Conservation (phyloP, 805 yeast genomes). For the Millerago galiae region DNA sequence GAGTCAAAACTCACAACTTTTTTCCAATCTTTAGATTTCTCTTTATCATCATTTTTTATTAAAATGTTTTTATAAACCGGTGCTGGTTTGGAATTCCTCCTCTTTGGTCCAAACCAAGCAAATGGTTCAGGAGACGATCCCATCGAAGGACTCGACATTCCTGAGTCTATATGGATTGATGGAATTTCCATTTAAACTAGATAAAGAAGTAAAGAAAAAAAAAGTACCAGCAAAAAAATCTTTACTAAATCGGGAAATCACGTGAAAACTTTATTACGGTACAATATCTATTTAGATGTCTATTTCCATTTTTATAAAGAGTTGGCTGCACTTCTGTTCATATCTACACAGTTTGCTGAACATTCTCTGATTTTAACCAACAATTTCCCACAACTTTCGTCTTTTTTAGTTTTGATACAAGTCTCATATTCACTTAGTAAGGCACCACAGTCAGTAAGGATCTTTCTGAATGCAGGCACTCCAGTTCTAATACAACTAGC, state of each 20-base stretch:
- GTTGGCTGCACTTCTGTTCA: conserved; percentile 18
- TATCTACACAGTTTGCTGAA: conserved; percentile 37
- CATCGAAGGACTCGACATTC: too few species aligned
- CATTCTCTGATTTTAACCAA: conserved; percentile 59
- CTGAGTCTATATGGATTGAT: too few species aligned
- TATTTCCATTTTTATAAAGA: background rate
- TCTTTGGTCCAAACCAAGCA: too few species aligned
- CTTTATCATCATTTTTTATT: background rate
- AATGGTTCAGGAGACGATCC: too few species aligned
- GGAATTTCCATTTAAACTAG: too few species aligned
- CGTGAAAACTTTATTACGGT: background rate
- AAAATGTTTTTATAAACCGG: background rate
- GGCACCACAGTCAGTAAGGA: conserved; percentile 54
- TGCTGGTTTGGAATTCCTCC: background rate
- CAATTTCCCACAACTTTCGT: conserved; percentile 44
- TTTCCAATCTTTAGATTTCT: background rate
- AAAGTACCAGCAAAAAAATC: too few species aligned
- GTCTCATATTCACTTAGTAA: conserved; percentile 57
- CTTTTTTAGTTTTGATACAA: conserved; percentile 48
- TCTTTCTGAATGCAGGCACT: conserved; percentile 69
- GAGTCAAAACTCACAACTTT: conserved; percentile 8
- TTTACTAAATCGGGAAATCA: too few species aligned
- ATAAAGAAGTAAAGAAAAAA: too few species aligned
- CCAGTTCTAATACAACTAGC: conserved; percentile 53
- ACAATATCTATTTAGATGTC: background rate